Base-by-base conservation (phyloP, 192 early-diverging fungal genomes). In the Podila clonocystis region DNA sequence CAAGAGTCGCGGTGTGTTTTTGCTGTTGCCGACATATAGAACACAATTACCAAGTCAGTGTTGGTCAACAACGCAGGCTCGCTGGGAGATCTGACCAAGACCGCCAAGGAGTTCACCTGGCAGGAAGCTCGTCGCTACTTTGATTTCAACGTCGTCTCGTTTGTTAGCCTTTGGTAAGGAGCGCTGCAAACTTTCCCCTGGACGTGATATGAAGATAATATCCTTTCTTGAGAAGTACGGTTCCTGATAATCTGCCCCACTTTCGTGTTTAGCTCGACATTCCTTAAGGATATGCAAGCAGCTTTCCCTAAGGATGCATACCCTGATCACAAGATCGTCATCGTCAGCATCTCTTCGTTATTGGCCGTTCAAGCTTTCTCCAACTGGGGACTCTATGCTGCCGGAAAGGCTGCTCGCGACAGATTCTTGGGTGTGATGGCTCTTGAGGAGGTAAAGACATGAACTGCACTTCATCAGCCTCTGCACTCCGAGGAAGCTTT, bases 291-390 rank as follows among this genome's bases (percentile, higher is more conserved):
- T 15, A 78, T 83, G 9, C 73, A 68, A 26, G 45, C 68, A 78
- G 55, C 78, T 73, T 82, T 72, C 28, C 72, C 80, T 30, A 82
- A 75, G 66, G 77, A 68, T 9, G 55, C 63, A 19, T 65, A 64
- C 48, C 77, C 77, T 9, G 57, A 68, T 0, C 77, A 80, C 73
- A 65, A 72, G 63, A 82, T 68, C 1, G 74, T 75, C 22, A 63
- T 97, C 19, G 91, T 96, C 34, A 97, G 94, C 65, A 89, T 97
- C 58, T 93, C 94, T 36, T 94, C 94, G 11, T 74, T 96, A 29
- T 67, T 92, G 28, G 94, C 93, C 2, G 83, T 96, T n/a, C 72
- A 90, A 74, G 74, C 94, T 5, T 93, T 90, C 70, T 80, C 93
- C 31, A 87, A 94, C 79, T 96, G 93, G 95, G 90, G 92, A 12